Evolutionary conservation across 768 basidiomycete genomes (phyloP), one percentile per base, ranked within the genome.

Genomic region (Rhizopogon vulgaris): DNA sequence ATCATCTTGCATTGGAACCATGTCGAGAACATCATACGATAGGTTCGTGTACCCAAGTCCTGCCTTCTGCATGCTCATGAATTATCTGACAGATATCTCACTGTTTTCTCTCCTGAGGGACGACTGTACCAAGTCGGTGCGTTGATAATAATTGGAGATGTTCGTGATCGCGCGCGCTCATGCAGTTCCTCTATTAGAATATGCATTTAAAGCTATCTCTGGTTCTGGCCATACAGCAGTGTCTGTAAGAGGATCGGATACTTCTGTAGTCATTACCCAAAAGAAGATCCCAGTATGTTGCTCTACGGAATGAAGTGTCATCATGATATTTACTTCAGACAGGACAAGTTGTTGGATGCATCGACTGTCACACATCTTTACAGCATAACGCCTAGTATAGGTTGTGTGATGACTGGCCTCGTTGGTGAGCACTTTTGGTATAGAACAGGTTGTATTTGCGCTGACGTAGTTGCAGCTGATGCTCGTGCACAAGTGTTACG

Each of bases 141-240:
- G 88, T 75, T 39, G 3, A 28, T 18, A 15, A 28, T 32, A 15
- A 46, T 46, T 42, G 9, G 38, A 52, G 3, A 9, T 40, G 15
- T 7, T 34, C 39, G 28, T 41, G 17, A 24, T 51, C 43, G 53
- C 39, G 60, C 53, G 56, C 34, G 30, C 34, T 46, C 54, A 53
- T 27, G 18, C 22, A 50, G 3, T 51, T 55, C 32, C 49, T 54
- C 48, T 27, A 48, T 11, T 55, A 97, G 94, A 98, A 74, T 98
- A 98, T 78, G 95, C 96, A 25, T 98, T 98, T 85, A 99, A 98
- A 72, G 96, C 96, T 43, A 97, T 98, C 69, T 92, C 94, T 56
- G 93, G 92, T 51, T 93, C 94, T 1, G 95, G 94, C 1, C 92
- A 97, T 63, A 98, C 96, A 2, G 84, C 95, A 1, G 79, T 99